phyloP scores from a whole-genome alignment of 148 eudicot genomes.

The Vaccinium myrtillus region DNA sequence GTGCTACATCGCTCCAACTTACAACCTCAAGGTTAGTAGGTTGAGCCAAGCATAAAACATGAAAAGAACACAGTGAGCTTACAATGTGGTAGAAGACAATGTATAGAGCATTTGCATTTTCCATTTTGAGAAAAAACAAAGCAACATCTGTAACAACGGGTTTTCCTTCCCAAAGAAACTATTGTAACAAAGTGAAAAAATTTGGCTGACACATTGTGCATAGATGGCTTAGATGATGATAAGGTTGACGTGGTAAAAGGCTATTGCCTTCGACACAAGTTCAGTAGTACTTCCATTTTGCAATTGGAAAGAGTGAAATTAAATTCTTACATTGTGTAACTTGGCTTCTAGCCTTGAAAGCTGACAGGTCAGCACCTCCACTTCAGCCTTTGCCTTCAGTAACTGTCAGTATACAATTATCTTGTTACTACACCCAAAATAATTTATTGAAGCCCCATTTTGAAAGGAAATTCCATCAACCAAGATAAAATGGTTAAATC shows the following conservation, averaged over 20 bases:
- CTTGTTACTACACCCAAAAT: background rate
- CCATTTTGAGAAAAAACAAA: background rate
- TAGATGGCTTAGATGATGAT: background rate
- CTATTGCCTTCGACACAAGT: background rate
- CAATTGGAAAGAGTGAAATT: background rate
- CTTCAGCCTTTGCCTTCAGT: slow-evolving; percentile 41
- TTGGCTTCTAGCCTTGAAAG: slow-evolving; percentile 51
- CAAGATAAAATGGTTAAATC: background rate
- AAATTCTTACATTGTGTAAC: slow-evolving; percentile 50
- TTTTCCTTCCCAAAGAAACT: background rate
- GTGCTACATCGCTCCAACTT: no score
- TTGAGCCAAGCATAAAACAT: background rate
- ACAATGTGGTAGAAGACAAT: background rate
- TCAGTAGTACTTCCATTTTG: background rate
- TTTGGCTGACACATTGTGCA: background rate
- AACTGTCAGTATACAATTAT: slow-evolving; percentile 34
- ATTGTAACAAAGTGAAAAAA: background rate
- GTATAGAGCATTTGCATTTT: background rate
- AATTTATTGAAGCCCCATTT: background rate
- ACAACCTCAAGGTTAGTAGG: background rate
- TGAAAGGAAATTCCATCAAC: slow-evolving; percentile 1
- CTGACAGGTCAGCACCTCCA: slow-evolving; percentile 38
- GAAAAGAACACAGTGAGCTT: background rate
- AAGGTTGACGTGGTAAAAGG: background rate
- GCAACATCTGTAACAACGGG: background rate